Percentiles rank a stretch among this genome's conserved stretches.
phyloP scores from a whole-genome alignment of 169 alveolate genomes.

The Neospora caninum region DNA sequence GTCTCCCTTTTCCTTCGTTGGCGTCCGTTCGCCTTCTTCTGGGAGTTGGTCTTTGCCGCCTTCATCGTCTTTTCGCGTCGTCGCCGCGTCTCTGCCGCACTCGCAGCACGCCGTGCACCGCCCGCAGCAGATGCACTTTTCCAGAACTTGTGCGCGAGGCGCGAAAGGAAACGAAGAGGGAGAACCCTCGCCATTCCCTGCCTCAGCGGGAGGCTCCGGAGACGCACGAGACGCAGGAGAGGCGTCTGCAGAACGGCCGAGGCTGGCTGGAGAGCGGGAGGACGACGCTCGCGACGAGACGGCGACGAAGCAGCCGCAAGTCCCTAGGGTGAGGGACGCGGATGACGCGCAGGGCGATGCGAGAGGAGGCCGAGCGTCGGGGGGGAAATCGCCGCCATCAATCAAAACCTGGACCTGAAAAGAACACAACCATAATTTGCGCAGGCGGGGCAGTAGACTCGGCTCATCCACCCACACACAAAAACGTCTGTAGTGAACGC shows the following conservation, averaged over 20 bases:
- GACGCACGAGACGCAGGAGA: not conserved
- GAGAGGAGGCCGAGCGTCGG: not conserved
- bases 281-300: not conserved
- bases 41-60: not conserved
- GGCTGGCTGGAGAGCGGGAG: not conserved
- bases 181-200: not conserved
- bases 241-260: too few relatives aligned
- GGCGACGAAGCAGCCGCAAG: constrained; percentile 15
- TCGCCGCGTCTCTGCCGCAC: not conserved
- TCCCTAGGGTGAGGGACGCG: not conserved
- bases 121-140: not conserved
- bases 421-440: not conserved
- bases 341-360: not conserved
- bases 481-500: too few relatives aligned
- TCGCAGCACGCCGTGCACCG: not conserved
- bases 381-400: not conserved
- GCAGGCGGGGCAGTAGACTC: too few relatives aligned
- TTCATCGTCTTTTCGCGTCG: not conserved
- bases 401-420: constrained; percentile 7
- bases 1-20: not conserved
- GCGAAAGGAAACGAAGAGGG: not conserved
- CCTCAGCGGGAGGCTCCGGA: too few relatives aligned
- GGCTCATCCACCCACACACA: too few relatives aligned
- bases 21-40: not conserved
- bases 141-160: not conserved